Conservation (phyloP, 2,329 filamentous ascomycete genomes). For the Ceratocystis harringtonii region DNA sequence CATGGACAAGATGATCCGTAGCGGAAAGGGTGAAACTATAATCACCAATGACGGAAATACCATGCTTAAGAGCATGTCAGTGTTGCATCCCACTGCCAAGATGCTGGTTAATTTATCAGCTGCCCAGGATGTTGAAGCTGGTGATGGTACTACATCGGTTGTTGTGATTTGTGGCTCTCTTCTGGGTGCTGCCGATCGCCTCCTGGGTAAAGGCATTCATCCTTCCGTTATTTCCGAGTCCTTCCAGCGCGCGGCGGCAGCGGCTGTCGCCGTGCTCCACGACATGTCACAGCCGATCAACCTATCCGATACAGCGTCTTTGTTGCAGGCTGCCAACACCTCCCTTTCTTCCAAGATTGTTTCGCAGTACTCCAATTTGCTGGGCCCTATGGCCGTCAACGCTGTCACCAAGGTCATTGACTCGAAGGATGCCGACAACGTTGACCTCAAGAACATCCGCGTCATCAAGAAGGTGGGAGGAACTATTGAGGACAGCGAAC, state of each 20-base stretch:
- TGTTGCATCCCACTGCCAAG: slow-evolving; percentile 98
- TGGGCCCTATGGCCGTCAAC: slow-evolving; percentile 97
- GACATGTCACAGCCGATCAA: slow-evolving; percentile 92
- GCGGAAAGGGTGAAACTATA: slow-evolving; percentile 88
- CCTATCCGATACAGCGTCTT: slow-evolving; percentile 70
- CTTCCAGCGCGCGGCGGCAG: slow-evolving; percentile 85
- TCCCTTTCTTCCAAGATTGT: slow-evolving; percentile 98
- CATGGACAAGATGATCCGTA: slow-evolving; percentile 99
- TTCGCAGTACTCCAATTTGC: slow-evolving; percentile 83
- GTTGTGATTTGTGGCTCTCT: slow-evolving; percentile 95
- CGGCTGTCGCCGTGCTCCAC: slow-evolving; percentile 78
- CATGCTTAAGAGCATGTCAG: slow-evolving; percentile 97
- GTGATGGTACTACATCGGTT: slow-evolving; percentile 94
- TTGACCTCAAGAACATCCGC: slow-evolving; percentile 89
- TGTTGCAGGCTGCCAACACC: slow-evolving; percentile 92
- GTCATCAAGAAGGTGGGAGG: slow-evolving; percentile 96
- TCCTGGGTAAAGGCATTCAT: slow-evolving; percentile 88
- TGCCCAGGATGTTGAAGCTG: slow-evolving; percentile 94
- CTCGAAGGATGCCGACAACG: slow-evolving; percentile 86
- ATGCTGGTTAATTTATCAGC: slow-evolving; percentile 97
- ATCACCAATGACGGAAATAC: slow-evolving; percentile 99
- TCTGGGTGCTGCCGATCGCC: slow-evolving; percentile 78
- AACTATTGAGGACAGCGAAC: slow-evolving; percentile 95
- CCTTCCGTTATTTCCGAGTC: slow-evolving; percentile 95
- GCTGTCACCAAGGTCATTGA: slow-evolving; percentile 93